These are phyloP conservation scores for Seiridium cupressi DNA, from an alignment of 2,329 filamentous ascomycete genomes.

Conservation along the genomic window DNA sequence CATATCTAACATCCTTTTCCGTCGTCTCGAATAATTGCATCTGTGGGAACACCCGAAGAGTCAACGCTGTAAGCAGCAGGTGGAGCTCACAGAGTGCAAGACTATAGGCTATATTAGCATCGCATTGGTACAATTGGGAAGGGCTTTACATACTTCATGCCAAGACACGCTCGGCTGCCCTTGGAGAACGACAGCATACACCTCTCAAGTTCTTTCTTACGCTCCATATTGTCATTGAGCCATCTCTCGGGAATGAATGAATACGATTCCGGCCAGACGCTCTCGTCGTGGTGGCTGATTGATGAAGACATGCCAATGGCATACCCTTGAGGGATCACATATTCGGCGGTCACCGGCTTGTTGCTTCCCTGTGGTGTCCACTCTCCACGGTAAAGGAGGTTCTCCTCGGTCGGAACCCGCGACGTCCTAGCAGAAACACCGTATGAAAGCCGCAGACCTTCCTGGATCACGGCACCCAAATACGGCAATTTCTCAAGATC, in stretches of 20 bases:
- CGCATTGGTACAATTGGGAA: not conserved
- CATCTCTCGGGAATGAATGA: slow-evolving; percentile 39
- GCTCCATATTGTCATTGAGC: slow-evolving; percentile 29
- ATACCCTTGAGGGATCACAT: slow-evolving; percentile 33
- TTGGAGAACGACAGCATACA: slow-evolving; percentile 40
- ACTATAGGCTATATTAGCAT: slow-evolving; percentile 8
- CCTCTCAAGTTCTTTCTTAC: slow-evolving; percentile 30
- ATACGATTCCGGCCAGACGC: slow-evolving; percentile 34
- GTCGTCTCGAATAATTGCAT: slow-evolving; percentile 25
- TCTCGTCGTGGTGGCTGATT: slow-evolving; percentile 37
- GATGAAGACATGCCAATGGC: slow-evolving; percentile 36
- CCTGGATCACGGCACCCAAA: slow-evolving; percentile 34
- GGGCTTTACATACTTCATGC: slow-evolving; percentile 29
- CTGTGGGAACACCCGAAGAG: slow-evolving; percentile 23
- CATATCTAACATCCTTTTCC: slow-evolving; percentile 16
- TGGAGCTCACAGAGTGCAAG: slow-evolving; percentile 30
- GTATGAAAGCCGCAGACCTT: slow-evolving; percentile 33
- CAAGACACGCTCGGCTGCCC: slow-evolving; percentile 40
- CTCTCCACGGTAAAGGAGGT: slow-evolving; percentile 25
- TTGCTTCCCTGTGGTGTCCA: slow-evolving; percentile 15
- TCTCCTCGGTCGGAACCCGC: slow-evolving; percentile 26
- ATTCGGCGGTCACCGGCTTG: slow-evolving; percentile 16
- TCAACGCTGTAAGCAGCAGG: slow-evolving; percentile 20
- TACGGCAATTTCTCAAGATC: slow-evolving; percentile 35
- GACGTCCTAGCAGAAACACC: slow-evolving; percentile 24